phyloP scores from a whole-genome alignment of 2,329 filamentous ascomycete species.

The Cryphonectria carpinicola region DNA sequence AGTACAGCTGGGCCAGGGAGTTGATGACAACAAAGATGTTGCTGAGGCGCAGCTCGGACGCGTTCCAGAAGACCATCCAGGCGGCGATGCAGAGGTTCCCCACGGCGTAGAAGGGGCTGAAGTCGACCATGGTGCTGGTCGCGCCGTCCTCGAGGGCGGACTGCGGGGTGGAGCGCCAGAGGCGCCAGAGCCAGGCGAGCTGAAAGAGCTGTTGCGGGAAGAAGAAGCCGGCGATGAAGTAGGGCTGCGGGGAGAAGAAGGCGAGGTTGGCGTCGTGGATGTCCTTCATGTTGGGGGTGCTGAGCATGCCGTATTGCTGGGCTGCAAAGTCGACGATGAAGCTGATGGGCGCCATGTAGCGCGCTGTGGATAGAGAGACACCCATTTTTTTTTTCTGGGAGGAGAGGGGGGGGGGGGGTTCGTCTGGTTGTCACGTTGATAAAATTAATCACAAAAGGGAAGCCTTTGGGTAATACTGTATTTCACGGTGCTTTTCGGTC shows the following conservation, averaged over 20 bases:
- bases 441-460: background rate
- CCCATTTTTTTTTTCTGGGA: constrained; percentile 48
- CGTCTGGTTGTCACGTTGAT: background rate
- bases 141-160: constrained; percentile 44
- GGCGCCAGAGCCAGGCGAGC: constrained; percentile 59
- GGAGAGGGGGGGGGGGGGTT: too few species aligned
- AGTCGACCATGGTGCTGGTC: constrained; percentile 54
- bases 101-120: constrained; percentile 57
- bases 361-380: constrained; percentile 56
- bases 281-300: constrained; percentile 61
- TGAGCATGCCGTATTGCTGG: constrained; percentile 63
- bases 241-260: constrained; percentile 62
- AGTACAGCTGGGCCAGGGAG: constrained; percentile 57
- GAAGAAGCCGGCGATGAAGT: constrained; percentile 64
- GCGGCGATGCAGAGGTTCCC: constrained; percentile 64
- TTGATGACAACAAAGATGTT: constrained; percentile 63
- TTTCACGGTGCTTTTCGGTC: background rate
- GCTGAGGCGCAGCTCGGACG: constrained; percentile 50
- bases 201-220: constrained; percentile 64
- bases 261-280: constrained; percentile 61
- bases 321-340: constrained; percentile 61
- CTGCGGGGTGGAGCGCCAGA: constrained; percentile 53
- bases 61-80: constrained; percentile 68
- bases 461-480: too few species aligned
- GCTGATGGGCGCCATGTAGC: constrained; percentile 56